Conservation (phyloP, 163 green algal genomes). For the Botryococcus braunii region DNA sequence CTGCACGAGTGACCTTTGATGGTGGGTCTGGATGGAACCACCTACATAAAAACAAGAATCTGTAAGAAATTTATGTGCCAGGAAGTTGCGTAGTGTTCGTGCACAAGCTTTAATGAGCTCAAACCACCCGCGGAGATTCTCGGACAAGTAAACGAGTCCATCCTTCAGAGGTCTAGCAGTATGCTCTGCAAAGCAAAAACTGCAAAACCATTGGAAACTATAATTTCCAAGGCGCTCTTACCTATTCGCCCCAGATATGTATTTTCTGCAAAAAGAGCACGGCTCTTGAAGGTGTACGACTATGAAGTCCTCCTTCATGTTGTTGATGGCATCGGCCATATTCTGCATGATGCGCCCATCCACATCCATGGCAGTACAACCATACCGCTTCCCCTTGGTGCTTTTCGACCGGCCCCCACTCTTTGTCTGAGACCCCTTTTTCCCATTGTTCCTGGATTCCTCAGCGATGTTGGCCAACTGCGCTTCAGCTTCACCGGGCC, state of each 20-base stretch:
- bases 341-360: constrained; percentile 59
- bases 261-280: constrained; percentile 80
- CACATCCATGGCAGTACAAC: constrained; percentile 26
- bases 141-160: too few species aligned
- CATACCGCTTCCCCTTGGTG: constrained; percentile 59
- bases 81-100: too few species aligned
- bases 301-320: constrained; percentile 96
- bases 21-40: constrained; percentile 38
- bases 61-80: too few species aligned
- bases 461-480: constrained; percentile 50
- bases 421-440: constrained; percentile 28
- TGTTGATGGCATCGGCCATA: constrained; percentile 73
- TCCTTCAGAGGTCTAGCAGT: too few species aligned
- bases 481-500: constrained; percentile 82
- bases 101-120: too few species aligned
- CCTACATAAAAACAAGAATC: too few species aligned
- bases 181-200: too few species aligned
- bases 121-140: too few species aligned
- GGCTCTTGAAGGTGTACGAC: constrained; percentile 88
- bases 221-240: too few species aligned
- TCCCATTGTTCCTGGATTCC: constrained; percentile 29
- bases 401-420: constrained; percentile 11
- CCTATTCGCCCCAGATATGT: constrained; percentile 35
- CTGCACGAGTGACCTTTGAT: constrained; percentile 22
- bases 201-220: too few species aligned